A percentile compares a stretch with the other conserved stretches of the same genome.
These are phyloP conservation scores for Starmera caribaea DNA, from an alignment of 805 yeast species.

Conservation along the genomic window DNA sequence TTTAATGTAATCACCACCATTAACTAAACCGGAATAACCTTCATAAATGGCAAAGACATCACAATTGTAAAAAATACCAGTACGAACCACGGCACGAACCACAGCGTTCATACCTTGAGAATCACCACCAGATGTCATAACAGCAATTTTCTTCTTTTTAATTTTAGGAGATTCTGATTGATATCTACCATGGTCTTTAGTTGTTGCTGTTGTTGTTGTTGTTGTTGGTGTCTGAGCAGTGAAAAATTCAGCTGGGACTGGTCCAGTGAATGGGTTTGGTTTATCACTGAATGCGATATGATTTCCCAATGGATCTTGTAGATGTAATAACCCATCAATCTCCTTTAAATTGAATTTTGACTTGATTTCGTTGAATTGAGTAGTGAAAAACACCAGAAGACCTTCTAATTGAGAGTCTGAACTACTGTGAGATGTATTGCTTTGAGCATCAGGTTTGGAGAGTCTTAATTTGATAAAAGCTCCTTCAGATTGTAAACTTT, in stretches of 20 bases:
- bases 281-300: slow-evolving; percentile 26
- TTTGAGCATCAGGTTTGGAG: slow-evolving; percentile 12
- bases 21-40: slow-evolving; percentile 89
- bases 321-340: slow-evolving; percentile 18
- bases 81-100: slow-evolving; percentile 90
- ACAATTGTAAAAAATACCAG: slow-evolving; percentile 82
- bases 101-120: slow-evolving; percentile 98
- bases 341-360: slow-evolving; percentile 14
- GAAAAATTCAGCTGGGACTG: slow-evolving; percentile 10
- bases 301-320: slow-evolving; percentile 58
- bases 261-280: slow-evolving; percentile 13
- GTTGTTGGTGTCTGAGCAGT: slow-evolving; percentile 3
- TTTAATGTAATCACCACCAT: slow-evolving; percentile 71
- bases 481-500: slow-evolving; percentile 32
- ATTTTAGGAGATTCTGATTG: slow-evolving; percentile 1
- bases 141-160: slow-evolving; percentile 55
- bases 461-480: slow-evolving; percentile 39
- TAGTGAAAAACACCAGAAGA: slow-evolving; percentile 30
- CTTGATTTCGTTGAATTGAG: slow-evolving; percentile 23
- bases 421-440: slow-evolving; percentile 2
- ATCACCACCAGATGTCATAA: slow-evolving; percentile 98
- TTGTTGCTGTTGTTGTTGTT: neutral
- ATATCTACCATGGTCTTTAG: neutral
- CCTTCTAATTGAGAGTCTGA: slow-evolving; percentile 28
- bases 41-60: slow-evolving; percentile 88